phyloP scores from a whole-genome alignment of 148 eudicot species.

The Cornus kousa region DNA sequence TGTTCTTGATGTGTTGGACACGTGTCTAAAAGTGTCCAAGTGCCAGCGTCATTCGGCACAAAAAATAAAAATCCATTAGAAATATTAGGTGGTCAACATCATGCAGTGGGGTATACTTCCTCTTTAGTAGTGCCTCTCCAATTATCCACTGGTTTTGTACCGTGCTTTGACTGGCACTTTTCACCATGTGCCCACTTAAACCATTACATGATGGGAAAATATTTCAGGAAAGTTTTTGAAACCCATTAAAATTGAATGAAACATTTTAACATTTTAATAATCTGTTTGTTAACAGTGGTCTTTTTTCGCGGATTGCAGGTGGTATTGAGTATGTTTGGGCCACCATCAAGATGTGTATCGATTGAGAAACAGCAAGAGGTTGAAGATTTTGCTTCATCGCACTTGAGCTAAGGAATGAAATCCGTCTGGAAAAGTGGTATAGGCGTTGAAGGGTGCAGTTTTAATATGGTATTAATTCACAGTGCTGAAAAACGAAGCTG shows the following conservation, averaged over 20 bases:
- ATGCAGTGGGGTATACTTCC: too few relatives aligned
- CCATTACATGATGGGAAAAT: too few relatives aligned
- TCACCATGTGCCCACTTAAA: background rate
- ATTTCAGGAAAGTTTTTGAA: background rate
- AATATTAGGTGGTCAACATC: too few relatives aligned
- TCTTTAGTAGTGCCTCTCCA: too few relatives aligned
- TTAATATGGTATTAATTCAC: background rate
- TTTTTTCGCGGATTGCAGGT: slow-evolving; percentile 44
- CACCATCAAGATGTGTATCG: slow-evolving; percentile 35
- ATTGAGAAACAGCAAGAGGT: slow-evolving; percentile 10
- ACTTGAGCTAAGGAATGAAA: background rate
- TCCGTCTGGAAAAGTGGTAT: background rate
- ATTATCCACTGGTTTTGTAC: too few relatives aligned
- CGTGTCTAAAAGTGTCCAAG: too few relatives aligned
- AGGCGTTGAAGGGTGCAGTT: background rate
- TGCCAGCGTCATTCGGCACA: too few relatives aligned
- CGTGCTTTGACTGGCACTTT: background rate
- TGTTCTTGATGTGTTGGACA: too few relatives aligned
- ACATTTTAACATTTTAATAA: background rate
- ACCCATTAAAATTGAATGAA: background rate
- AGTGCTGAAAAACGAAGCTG: background rate
- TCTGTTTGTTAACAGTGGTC: background rate
- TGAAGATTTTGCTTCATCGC: slow-evolving; percentile 1
- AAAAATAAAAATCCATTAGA: too few relatives aligned
- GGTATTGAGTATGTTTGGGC: slow-evolving; percentile 59